These are phyloP conservation scores for Rosa hybrid DNA, from an alignment of 331 rosid genomes.

Conservation along the genomic window DNA sequence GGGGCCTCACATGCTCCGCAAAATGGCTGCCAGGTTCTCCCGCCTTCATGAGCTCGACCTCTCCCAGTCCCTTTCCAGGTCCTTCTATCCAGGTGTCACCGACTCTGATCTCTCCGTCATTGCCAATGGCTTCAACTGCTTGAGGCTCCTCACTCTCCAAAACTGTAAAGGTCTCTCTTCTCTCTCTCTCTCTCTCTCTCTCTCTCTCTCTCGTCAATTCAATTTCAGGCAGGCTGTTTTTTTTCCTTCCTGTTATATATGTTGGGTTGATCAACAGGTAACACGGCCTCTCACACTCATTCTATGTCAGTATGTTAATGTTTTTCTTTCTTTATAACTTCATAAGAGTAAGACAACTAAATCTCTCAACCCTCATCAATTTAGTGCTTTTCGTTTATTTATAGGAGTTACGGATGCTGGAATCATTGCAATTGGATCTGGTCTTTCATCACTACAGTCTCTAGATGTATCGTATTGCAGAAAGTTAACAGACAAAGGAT, in stretches of 20 bases:
- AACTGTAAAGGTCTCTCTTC: conserved; percentile 66
- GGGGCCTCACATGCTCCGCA: conserved; percentile 80
- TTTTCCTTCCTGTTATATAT: too few relatives aligned
- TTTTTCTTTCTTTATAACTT: too few relatives aligned
- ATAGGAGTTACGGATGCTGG: conserved; percentile 85
- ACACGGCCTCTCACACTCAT: too few relatives aligned
- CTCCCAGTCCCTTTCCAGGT: conserved; percentile 81
- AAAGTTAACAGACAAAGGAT: conserved; percentile 78
- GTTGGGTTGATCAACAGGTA: too few relatives aligned
- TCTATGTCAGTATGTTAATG: too few relatives aligned
- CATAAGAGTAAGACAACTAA: not conserved
- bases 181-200: not conserved
- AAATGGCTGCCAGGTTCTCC: conserved; percentile 80
- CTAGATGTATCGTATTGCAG: conserved; percentile 89
- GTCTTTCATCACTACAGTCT: conserved; percentile 67
- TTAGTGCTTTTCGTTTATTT: conserved; percentile 23
- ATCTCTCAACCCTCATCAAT: not conserved
- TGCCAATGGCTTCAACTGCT: conserved; percentile 63
- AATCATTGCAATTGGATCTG: conserved; percentile 63
- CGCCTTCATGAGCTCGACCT: conserved; percentile 72
- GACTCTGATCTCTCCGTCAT: conserved; percentile 84
- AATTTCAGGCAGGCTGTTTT: too few relatives aligned
- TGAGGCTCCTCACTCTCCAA: conserved; percentile 66
- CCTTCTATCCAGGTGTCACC: conserved; percentile 88
- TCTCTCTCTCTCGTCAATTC: too few relatives aligned